Conservation (phyloP, 495 filamentous ascomycete species). For the Penicillium alfredii region DNA sequence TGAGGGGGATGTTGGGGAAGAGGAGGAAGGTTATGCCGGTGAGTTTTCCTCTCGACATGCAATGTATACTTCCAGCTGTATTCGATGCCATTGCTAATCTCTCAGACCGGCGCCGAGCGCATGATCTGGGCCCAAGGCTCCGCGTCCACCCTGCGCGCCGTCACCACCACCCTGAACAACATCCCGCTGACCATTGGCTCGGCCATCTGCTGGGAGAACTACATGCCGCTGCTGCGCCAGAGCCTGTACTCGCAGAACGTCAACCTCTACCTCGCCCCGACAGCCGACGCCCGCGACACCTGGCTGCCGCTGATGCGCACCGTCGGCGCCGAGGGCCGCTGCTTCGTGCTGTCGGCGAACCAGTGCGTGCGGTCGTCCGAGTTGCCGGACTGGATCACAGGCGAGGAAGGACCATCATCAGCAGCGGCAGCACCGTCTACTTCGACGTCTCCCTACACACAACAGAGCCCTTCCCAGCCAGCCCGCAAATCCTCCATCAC, state of each 20-base stretch:
- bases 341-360: conserved; percentile 83
- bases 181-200: conserved; percentile 72
- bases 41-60: conserved; percentile 15
- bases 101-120: conserved; percentile 74
- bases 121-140: conserved; percentile 88
- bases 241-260: conserved; percentile 86
- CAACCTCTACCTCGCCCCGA: conserved; percentile 88
- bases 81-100: too few species aligned
- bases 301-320: conserved; percentile 83
- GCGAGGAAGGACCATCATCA: conserved; percentile 12
- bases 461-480: too few species aligned
- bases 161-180: conserved; percentile 73
- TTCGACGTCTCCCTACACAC: too few species aligned
- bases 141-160: conserved; percentile 69
- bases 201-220: conserved; percentile 97
- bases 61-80: background rate
- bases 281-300: conserved; percentile 77
- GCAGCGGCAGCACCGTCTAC: too few species aligned
- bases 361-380: conserved; percentile 63
- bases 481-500: conserved; percentile 36
- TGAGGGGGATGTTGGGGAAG: conserved; percentile 69
- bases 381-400: conserved; percentile 52
- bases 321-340: conserved; percentile 70
- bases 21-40: conserved; percentile 91
- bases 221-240: conserved; percentile 82